Evolutionary conservation across 495 filamentous ascomycete species (phyloP), one percentile per base, ranked within the genome.

Genomic region (Extremus antarcticus): DNA sequence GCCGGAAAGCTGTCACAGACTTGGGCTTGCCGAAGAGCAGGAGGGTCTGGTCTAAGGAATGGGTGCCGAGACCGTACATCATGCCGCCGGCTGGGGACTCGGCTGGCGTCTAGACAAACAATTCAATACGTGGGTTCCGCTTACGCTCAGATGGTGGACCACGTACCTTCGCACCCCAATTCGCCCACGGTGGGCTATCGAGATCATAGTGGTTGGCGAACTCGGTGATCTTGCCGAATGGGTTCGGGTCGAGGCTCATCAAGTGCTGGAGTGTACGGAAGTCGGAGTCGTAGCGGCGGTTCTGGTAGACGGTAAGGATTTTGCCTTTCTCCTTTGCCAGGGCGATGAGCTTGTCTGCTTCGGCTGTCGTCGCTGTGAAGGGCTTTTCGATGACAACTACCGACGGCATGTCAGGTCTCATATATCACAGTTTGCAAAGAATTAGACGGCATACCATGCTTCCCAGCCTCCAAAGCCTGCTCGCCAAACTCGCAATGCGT

Each of bases 301-400:
- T 95, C 71, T 95, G 88, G 69, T 89, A 95, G 20, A 95, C 86
- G 45, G 85, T 87, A 32, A 95, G 67, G 43, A 82, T 45, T 54
- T 74, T 80, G 40, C 78, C 74, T 46, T 76, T 71, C 62, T 80
- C 73, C 56, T 78, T 70, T 1, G 90, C 81, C 13, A 92, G 69
- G 3, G 67, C 70, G 49, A 86, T 74, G 1, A 96, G 78, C 58
- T 82, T 73, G 39, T 82, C 73, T 10, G 88, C 87, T 70, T 96
- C 84, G 50, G 75, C 68, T 16, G 76, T 71, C 3, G 83, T 86
- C 11, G 85, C 81, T 8, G 86, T 84, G 67, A 95, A 90, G 0
- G 90, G 90, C 71, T 96, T 96, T 71, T 95, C 90, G 40, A 88
- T 82, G 23, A 95, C 74, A 21, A 94, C 85, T 66, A 95, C 16